These are phyloP conservation scores for Mucor plumbeus DNA, from an alignment of 371 early-diverging fungal species.

Conservation along the genomic window DNA sequence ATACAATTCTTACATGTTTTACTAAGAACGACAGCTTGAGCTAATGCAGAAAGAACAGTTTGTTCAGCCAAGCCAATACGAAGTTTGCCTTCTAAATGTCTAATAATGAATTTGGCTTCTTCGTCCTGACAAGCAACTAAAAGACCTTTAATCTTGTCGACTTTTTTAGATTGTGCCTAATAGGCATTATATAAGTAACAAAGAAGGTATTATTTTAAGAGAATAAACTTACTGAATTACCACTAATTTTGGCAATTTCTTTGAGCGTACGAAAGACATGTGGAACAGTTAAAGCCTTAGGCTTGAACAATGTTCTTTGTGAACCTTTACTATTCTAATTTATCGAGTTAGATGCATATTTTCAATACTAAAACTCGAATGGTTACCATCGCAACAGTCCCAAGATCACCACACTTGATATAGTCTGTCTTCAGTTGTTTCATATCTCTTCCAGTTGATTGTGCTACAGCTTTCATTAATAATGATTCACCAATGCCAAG, in stretches of 20 bases:
- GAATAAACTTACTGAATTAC: constrained; percentile 61
- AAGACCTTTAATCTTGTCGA: constrained; percentile 83
- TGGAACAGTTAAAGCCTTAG: constrained; percentile 81
- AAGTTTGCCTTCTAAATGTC: constrained; percentile 95
- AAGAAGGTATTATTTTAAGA: not conserved
- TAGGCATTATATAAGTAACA: not conserved
- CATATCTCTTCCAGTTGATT: constrained; percentile 82
- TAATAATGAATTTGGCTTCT: constrained; percentile 94
- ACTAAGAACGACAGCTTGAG: constrained; percentile 74
- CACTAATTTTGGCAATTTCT: constrained; percentile 85
- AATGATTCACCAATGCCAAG: constrained; percentile 96
- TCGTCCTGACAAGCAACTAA: constrained; percentile 83
- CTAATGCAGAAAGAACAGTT: constrained; percentile 89
- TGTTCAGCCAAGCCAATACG: constrained; percentile 98
- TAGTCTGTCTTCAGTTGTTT: constrained; percentile 83
- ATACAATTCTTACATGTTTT: constrained; percentile 25
- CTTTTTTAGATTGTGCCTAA: constrained; percentile 76
- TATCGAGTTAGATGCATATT: not conserved
- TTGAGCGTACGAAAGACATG: constrained; percentile 89
- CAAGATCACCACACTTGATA: constrained; percentile 88
- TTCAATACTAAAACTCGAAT: not conserved
- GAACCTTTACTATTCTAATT: constrained; percentile 65
- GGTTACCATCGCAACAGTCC: constrained; percentile 78
- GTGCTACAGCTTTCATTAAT: constrained; percentile 93
- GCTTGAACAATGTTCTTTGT: constrained; percentile 77